These are phyloP conservation scores for Linnemannia zychae DNA, from an alignment of 192 early-diverging fungal species.

Conservation along the genomic window DNA sequence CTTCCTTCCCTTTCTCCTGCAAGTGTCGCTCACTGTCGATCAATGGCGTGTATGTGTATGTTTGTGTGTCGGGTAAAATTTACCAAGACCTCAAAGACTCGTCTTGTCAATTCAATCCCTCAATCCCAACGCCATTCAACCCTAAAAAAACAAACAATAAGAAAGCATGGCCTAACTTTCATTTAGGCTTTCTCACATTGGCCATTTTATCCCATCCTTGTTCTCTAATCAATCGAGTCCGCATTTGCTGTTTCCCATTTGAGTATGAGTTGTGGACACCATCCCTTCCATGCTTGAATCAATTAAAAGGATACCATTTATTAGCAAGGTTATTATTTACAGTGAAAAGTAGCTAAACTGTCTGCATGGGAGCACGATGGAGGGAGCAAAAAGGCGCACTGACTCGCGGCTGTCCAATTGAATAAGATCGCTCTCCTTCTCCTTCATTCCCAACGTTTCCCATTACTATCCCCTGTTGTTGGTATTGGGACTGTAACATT, in stretches of 20 bases:
- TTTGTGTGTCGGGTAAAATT: too few relatives aligned
- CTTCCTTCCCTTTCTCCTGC: too few relatives aligned
- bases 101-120: too few relatives aligned
- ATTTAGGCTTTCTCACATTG: background rate
- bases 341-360: background rate
- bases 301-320: background rate
- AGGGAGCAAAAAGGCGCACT: background rate
- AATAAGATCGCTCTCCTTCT: constrained; percentile 1
- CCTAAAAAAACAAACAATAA: background rate
- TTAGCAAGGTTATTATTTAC: background rate
- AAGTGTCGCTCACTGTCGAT: too few relatives aligned
- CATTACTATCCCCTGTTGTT: background rate
- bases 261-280: background rate
- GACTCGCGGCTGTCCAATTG: background rate
- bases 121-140: too few relatives aligned
- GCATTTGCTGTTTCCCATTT: background rate
- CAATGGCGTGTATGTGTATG: too few relatives aligned
- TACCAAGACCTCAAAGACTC: too few relatives aligned
- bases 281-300: background rate
- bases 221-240: background rate
- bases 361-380: background rate
- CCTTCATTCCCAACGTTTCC: background rate
- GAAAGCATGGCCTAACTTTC: background rate
- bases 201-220: background rate
- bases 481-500: background rate